A percentile compares a stretch with the other conserved stretches of the same genome.
Conservation (phyloP, 768 basidiomycete genomes). For the Rhodosporidiobolus odoratus region DNA sequence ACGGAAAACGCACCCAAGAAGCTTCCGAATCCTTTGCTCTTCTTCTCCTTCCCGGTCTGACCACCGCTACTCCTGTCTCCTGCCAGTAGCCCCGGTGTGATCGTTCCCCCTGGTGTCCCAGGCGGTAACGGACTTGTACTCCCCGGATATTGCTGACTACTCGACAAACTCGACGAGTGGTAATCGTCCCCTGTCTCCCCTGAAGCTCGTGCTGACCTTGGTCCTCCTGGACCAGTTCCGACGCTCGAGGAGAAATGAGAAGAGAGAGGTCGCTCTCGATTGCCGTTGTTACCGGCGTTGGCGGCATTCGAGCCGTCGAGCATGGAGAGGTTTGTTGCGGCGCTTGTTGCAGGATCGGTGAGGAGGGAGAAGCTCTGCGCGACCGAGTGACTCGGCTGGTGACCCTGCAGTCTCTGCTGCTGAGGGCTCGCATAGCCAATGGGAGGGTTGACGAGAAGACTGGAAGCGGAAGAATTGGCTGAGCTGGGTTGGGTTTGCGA, state of each 20-base stretch:
- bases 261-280: not conserved
- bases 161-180: not conserved
- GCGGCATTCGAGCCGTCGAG: not conserved
- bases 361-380: slow-evolving; percentile 28
- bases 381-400: slow-evolving; percentile 9
- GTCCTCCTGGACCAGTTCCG: not conserved
- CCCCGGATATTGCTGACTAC: not conserved
- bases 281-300: not conserved
- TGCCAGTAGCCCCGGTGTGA: not conserved
- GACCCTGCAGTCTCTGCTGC: not conserved
- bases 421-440: not conserved
- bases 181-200: slow-evolving; percentile 1
- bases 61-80: not conserved
- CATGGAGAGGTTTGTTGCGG: slow-evolving; percentile 30
- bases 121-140: not conserved
- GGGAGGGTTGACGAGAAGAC: not conserved
- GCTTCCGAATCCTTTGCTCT: slow-evolving; percentile 33
- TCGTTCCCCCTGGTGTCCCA: not conserved
- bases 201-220: not conserved
- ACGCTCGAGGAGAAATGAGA: not conserved
- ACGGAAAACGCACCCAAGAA: slow-evolving; percentile 25
- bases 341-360: slow-evolving; percentile 36
- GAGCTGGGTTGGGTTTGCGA: not conserved
- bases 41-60: slow-evolving; percentile 26
- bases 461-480: slow-evolving; percentile 12